Percentiles rank a stretch among this genome's conserved stretches.
These are phyloP conservation scores for Calycina marina DNA, from an alignment of 2,329 filamentous ascomycete species.

Conservation along the genomic window DNA sequence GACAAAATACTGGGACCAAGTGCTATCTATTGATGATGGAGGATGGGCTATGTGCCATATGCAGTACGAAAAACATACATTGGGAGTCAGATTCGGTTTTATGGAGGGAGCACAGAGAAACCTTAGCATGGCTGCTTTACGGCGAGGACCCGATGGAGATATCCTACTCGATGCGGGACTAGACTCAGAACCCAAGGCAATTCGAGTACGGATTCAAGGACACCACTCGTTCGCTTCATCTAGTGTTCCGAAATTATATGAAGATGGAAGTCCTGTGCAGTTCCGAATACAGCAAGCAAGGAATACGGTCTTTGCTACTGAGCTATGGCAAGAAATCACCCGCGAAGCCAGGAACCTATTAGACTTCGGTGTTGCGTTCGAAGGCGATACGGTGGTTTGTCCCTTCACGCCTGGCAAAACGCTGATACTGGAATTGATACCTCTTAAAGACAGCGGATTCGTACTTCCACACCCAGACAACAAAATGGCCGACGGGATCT, in stretches of 20 bases:
- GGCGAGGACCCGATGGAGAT: slow-evolving; percentile 58
- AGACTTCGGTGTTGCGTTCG: slow-evolving; percentile 45
- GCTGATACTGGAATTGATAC: slow-evolving; percentile 53
- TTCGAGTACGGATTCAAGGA: slow-evolving; percentile 53
- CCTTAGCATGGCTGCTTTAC: slow-evolving; percentile 68
- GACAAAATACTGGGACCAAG: slow-evolving; percentile 76
- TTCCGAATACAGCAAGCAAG: slow-evolving; percentile 58
- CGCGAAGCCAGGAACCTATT: slow-evolving; percentile 64
- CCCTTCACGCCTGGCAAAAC: slow-evolving; percentile 36
- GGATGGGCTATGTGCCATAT: slow-evolving; percentile 78
- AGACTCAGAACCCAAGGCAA: slow-evolving; percentile 35
- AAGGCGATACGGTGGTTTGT: slow-evolving; percentile 42
- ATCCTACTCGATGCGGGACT: slow-evolving; percentile 54
- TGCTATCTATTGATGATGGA: slow-evolving; percentile 64
- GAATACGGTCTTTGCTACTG: slow-evolving; percentile 68
- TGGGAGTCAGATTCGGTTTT: slow-evolving; percentile 84
- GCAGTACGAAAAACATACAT: slow-evolving; percentile 54
- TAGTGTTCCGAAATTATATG: slow-evolving; percentile 34
- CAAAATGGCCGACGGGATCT: slow-evolving; percentile 47
- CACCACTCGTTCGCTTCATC: slow-evolving; percentile 43
- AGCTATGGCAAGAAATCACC: slow-evolving; percentile 80
- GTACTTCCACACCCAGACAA: slow-evolving; percentile 26
- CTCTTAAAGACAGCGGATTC: slow-evolving; percentile 33
- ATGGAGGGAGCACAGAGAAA: slow-evolving; percentile 51
- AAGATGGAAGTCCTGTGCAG: slow-evolving; percentile 46